Conservation (phyloP, 345 rosid species). For the Moringa oleifera region DNA sequence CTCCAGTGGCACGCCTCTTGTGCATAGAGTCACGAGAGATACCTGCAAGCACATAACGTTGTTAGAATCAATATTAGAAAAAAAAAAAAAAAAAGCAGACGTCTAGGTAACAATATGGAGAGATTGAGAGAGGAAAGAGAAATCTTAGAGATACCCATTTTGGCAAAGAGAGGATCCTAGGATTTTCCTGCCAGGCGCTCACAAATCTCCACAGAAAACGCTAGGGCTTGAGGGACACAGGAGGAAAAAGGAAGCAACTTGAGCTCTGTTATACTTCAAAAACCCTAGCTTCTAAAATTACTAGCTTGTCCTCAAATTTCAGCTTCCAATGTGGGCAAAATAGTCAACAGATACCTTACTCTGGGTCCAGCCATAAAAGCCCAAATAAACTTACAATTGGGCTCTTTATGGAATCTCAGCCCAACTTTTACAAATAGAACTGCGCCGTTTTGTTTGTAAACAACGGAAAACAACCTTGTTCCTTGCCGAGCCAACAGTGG, state of each 20-base stretch:
- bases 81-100: background rate
- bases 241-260: background rate
- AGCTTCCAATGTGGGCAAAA: background rate
- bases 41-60: conserved; percentile 29
- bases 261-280: conserved; percentile 6
- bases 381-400: no score
- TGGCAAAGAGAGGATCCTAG: conserved; percentile 13
- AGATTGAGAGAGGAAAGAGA: background rate
- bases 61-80: background rate
- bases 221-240: conserved; percentile 2
- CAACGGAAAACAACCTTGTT: background rate
- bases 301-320: conserved; percentile 5
- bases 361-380: no score
- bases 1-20: conserved; percentile 94
- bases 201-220: background rate
- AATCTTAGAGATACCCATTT: conserved; percentile 33
- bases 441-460: no score
- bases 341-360: no score
- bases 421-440: no score
- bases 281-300: conserved; percentile 32
- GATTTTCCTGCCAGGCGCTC: conserved; percentile 4
- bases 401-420: no score
- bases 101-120: background rate
- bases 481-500: background rate
- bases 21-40: conserved; percentile 88